These are phyloP conservation scores for Aleurites moluccanus DNA, from an alignment of 441 rosid genomes.

Conservation along the genomic window DNA sequence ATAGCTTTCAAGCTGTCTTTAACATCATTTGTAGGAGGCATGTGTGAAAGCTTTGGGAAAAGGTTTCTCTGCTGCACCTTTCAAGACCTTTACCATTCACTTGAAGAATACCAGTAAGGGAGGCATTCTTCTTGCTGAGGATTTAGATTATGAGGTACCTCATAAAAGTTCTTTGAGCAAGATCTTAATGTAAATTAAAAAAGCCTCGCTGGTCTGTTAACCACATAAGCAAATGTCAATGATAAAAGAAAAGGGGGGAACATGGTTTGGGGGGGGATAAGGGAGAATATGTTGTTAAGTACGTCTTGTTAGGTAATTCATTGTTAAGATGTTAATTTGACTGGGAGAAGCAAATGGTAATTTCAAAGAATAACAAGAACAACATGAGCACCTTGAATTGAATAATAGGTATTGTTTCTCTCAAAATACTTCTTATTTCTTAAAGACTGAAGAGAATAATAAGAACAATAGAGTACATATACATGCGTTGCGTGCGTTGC, in stretches of 20 bases:
- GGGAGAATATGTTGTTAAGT: too few relatives aligned
- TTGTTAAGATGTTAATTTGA: too few relatives aligned
- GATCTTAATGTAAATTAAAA: background rate
- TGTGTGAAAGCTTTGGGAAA: slow-evolving; percentile 91
- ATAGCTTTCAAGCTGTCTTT: background rate
- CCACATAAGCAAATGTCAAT: too few relatives aligned
- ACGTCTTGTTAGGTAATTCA: too few relatives aligned
- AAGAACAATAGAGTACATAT: background rate
- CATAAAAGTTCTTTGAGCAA: background rate
- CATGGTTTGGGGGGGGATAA: too few relatives aligned
- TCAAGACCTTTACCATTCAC: slow-evolving; percentile 75
- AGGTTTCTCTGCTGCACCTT: slow-evolving; percentile 89
- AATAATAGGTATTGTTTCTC: too few relatives aligned
- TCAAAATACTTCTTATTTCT: background rate
- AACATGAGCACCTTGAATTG: too few relatives aligned
- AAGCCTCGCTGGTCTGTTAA: background rate
- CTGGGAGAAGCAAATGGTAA: too few relatives aligned
- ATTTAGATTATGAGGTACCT: slow-evolving; percentile 47
- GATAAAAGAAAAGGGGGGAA: too few relatives aligned
- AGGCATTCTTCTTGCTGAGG: slow-evolving; percentile 28
- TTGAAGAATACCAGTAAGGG: slow-evolving; percentile 29
- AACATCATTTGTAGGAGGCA: slow-evolving; percentile 56
- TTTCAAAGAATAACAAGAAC: too few relatives aligned
- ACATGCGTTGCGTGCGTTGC: too few relatives aligned
- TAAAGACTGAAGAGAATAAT: background rate